Base-by-base conservation (phyloP, 2,329 filamentous ascomycete genomes). In the Cryoendolithus antarcticus region DNA sequence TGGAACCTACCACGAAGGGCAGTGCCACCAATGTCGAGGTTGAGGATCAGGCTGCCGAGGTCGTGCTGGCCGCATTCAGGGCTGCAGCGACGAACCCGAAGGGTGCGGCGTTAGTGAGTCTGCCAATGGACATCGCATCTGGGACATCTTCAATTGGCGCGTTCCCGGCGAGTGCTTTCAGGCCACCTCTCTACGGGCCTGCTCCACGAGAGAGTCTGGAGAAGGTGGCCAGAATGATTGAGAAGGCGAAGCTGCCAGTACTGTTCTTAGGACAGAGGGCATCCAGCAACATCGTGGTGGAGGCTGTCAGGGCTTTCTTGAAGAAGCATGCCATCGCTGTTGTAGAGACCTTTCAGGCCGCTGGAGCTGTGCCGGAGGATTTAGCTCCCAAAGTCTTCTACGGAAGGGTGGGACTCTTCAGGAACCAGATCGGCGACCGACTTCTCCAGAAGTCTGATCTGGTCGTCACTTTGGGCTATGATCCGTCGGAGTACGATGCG, bases 271-370 rank as follows among this genome's bases (percentile, higher is more conserved):
- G 66, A 3, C 61, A 64, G 48, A 50, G 66, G 34, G 63, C 65
- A 4, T 61, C 62, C 5, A 61, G 59, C 35, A 51, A 57, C 6
- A 50, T 56, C 8, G 62, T 66, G 4, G 64, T 69, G 3, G 51
- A 46, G 1, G 62, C 61, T 1, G 61, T 69, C 7, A 64, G 64
- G 7, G 49, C 55, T 0, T 61, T 69, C 35, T 56, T 69, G 6
- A 48, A 50, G 6, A 61, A 59, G 34, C 58, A 62, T 44, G 62
- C 62, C 1, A 57, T 69, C 6, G 64, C 65, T 1, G 64, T 68
- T 2, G 58, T 70, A n/a, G 66, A 70, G 50, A 70, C 66, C 0
- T 70, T 70, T 50, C 66, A 70, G 50, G 66, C 66, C 1, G 66
- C 66, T 1, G 66, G 66, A 6, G 64, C 65, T 9, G 60, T 70